These are phyloP conservation scores for Arxiozyma telluris DNA, from an alignment of 1,139 yeast species.

Conservation along the genomic window DNA sequence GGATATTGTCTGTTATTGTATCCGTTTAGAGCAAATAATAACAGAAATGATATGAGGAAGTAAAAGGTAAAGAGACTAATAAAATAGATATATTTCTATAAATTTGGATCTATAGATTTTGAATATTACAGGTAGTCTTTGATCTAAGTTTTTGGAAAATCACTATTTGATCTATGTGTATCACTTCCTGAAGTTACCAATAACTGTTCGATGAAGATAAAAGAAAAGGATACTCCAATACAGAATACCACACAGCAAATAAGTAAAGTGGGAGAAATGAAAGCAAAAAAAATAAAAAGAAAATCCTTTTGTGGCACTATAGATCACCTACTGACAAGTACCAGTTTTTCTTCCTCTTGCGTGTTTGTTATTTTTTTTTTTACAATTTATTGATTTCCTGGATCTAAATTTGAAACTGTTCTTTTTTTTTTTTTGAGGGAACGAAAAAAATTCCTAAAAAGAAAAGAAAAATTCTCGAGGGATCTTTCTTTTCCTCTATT, in stretches of 20 bases:
- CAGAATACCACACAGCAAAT: too few species aligned
- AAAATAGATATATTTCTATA: too few species aligned
- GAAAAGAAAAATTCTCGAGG: background rate
- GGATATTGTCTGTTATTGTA: background rate
- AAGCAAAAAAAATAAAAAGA: too few species aligned
- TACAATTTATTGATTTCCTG: background rate
- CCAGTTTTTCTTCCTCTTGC: background rate
- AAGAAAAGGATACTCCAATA: too few species aligned
- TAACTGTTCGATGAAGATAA: too few species aligned
- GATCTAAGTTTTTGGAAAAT: too few species aligned
- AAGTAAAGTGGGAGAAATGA: too few species aligned
- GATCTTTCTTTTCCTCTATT: background rate
- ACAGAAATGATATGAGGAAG: background rate
- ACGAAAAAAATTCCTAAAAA: background rate
- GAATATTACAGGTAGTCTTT: too few species aligned
- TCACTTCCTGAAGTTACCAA: too few species aligned
- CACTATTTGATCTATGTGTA: too few species aligned
- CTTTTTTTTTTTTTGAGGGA: background rate
- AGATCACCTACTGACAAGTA: background rate
- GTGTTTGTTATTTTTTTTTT: background rate
- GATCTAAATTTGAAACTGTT: background rate
- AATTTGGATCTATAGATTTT: too few species aligned
- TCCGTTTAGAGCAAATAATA: background rate
- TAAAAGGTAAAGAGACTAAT: background rate
- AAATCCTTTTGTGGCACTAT: background rate